Percentiles rank a stretch among this genome's conserved stretches.
Conservation (phyloP, 106 monocot species). For the Ottelia alismoides region DNA sequence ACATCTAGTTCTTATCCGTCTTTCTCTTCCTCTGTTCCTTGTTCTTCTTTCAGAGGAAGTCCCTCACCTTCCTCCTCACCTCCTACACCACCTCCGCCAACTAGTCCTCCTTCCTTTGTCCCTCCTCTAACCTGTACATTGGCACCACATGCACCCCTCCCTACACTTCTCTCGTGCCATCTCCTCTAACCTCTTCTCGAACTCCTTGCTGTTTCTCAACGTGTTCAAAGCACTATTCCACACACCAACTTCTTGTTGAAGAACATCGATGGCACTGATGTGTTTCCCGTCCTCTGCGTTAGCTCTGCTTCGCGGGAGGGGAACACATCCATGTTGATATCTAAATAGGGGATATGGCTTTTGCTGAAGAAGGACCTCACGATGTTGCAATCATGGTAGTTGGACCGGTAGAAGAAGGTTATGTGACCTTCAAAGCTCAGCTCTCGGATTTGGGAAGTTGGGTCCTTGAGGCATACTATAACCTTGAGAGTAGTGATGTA, state of each 20-base stretch:
- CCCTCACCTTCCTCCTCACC: slow-evolving; percentile 54
- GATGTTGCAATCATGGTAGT: slow-evolving; percentile 74
- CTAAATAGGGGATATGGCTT: slow-evolving; percentile 43
- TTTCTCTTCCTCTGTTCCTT: no score
- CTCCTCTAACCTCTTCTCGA: slow-evolving; percentile 46
- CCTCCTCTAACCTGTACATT: slow-evolving; percentile 60
- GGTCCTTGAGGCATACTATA: slow-evolving; percentile 37
- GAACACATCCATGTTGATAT: slow-evolving; percentile 97
- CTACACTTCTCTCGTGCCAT: slow-evolving; percentile 46
- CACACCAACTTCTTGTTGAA: slow-evolving; percentile 81
- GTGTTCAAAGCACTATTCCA: slow-evolving; percentile 67
- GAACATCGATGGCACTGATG: slow-evolving; percentile 68
- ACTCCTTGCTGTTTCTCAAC: slow-evolving; percentile 83
- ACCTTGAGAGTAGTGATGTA: slow-evolving; percentile 66
- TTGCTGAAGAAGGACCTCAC: slow-evolving; percentile 64
- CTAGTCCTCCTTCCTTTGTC: slow-evolving; percentile 16
- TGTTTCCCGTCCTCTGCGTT: slow-evolving; percentile 34
- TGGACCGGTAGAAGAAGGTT: slow-evolving; percentile 92
- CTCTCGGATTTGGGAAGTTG: background rate
- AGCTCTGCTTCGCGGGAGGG: slow-evolving; percentile 69
- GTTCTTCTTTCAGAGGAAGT: slow-evolving; percentile 63
- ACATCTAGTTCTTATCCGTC: no score
- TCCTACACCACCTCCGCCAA: slow-evolving; percentile 37
- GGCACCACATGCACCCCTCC: slow-evolving; percentile 44
- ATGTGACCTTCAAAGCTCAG: slow-evolving; percentile 54